phyloP scores from a whole-genome alignment of 805 yeast genomes.

The Candida cerambycidarum region DNA sequence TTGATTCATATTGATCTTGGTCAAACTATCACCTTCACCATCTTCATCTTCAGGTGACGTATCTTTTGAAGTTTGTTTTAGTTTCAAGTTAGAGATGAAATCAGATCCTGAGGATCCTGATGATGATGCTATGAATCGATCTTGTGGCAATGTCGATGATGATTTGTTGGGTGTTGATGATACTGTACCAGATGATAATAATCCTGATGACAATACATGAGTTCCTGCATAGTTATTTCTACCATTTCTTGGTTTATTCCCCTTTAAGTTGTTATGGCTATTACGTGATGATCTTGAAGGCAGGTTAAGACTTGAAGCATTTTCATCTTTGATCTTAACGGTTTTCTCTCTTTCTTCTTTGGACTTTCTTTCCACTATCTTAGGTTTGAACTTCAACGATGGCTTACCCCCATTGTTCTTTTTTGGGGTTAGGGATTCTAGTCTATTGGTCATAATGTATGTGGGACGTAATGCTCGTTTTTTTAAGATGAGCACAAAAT shows the following conservation, averaged over 20 bases:
- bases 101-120: conserved; percentile 32
- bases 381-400: conserved; percentile 77
- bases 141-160: neutral
- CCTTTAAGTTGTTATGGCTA: conserved; percentile 19
- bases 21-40: conserved; percentile 39
- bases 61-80: neutral
- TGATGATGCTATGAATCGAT: conserved; percentile 20
- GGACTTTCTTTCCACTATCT: conserved; percentile 78
- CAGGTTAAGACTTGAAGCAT: conserved; percentile 14
- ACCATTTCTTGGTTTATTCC: conserved; percentile 36
- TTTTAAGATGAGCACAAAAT: conserved; percentile 9
- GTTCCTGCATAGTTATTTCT: conserved; percentile 47
- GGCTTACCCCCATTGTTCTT: conserved; percentile 43
- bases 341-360: conserved; percentile 83
- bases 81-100: conserved; percentile 9
- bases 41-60: conserved; percentile 11
- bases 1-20: conserved; percentile 63
- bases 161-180: conserved; percentile 26
- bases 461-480: neutral
- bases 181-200: conserved; percentile 65
- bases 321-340: conserved; percentile 36
- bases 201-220: conserved; percentile 70
- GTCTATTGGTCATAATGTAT: conserved; percentile 37
- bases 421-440: conserved; percentile 40
- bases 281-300: conserved; percentile 26